A percentile compares a stretch with the other conserved stretches of the same genome.
phyloP scores from a whole-genome alignment of 768 basidiomycete species.

The Macrolepiota fuliginosa region DNA sequence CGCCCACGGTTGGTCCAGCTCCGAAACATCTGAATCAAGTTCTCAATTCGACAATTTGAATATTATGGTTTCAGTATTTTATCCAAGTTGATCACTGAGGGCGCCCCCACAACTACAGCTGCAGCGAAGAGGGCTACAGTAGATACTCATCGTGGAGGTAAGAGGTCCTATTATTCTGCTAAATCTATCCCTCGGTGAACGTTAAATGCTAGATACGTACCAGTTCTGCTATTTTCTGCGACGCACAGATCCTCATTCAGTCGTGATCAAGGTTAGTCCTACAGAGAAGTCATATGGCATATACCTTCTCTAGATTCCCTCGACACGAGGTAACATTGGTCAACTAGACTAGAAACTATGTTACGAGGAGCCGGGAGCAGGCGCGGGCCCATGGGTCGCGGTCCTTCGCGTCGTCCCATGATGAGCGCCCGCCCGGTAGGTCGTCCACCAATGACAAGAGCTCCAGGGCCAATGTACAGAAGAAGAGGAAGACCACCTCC shows the following conservation, averaged over 20 bases:
- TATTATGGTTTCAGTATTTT: constrained; percentile 44
- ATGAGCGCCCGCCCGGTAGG: not conserved
- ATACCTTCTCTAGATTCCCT: not conserved
- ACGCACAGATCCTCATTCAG: constrained; percentile 76
- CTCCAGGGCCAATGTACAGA: not conserved
- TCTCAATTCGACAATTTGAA: not conserved
- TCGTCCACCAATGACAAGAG: no score
- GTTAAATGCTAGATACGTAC: constrained; percentile 59
- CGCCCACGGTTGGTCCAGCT: constrained; percentile 53
- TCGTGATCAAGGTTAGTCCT: constrained; percentile 70
- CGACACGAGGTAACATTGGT: not conserved
- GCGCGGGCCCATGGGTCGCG: not conserved
- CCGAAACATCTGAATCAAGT: constrained; percentile 1
- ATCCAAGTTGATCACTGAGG: constrained; percentile 64
- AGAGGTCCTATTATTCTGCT: constrained; percentile 15
- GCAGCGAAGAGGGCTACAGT: constrained; percentile 64
- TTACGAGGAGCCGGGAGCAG: constrained; percentile 22
- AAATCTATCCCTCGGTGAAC: not conserved
- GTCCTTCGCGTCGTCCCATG: not conserved
- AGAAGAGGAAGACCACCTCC: constrained; percentile 4
- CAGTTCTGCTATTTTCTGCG: constrained; percentile 92
- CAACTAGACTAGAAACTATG: constrained; percentile 37
- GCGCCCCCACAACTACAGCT: constrained; percentile 39
- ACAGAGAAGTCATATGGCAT: not conserved
- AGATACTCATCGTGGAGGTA: constrained; percentile 85